Base-by-base conservation (phyloP, 1,139 yeast species). In the Pichia sp. region DNA sequence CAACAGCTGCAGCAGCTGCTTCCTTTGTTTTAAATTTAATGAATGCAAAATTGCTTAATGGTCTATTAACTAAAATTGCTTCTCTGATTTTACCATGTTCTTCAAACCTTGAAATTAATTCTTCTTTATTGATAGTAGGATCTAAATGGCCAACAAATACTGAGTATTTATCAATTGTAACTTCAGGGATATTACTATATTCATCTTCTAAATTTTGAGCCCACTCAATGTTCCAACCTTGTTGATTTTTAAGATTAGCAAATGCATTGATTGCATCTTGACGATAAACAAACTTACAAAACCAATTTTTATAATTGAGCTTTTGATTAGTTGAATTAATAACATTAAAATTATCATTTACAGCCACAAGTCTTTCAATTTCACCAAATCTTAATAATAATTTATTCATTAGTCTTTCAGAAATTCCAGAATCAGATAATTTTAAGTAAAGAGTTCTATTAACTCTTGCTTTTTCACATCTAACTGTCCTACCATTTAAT, bases 201-300 rank as follows among this genome's bases (percentile, higher is more conserved):
- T 53, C 64, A 32, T 69, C 70, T 43, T 79, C 86, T 39, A 85
- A 71, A 59, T 87, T 87, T 64, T 85, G 90, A 0, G 94, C 87
- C 96, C 96, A 87, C 55, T 83, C 87, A 35, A 82, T 85, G 33
- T 67, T 65, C 72, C 78, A 80, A 26, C 65, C 61, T 2, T 70
- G 64, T 39, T 68, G 70, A 32, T 75, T 71, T 49, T 83, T 74
- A 50, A 85, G 70, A 55, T 72, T 75, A 1, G 94, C 90, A 68
- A 78, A 89, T 0, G 96, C 95, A 55, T 82, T 73, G 41, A 87
- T 86, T 2, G 97, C 97, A 63, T 90, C 97, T 60, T 87, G 95
- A 41, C 97, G 77, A 59, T 77, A 87, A 1, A 79, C 87, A 66
- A 81, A 89, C 56, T 86, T 84, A 51, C 84, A 77, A 58, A 82